phyloP scores from a whole-genome alignment of 73 alveolate species.

The Paramecium tetraurelia region DNA sequence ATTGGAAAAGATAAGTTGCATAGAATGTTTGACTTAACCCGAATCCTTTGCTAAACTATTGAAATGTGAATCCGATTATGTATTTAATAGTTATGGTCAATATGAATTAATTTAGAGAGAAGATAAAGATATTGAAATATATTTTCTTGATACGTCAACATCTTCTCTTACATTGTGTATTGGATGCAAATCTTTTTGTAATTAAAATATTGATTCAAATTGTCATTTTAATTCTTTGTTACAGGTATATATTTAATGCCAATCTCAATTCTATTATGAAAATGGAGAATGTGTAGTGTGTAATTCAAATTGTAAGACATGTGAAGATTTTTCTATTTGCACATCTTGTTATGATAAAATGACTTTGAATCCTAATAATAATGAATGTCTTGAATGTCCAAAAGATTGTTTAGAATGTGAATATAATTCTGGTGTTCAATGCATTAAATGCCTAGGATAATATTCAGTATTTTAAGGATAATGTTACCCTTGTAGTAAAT shows the following conservation, averaged over 20 bases:
- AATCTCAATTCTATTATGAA: not conserved
- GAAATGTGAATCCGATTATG: not conserved
- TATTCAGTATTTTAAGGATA: not conserved
- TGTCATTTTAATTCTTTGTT: not conserved
- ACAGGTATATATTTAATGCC: not conserved
- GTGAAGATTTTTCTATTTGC: not conserved
- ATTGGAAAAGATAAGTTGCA: not conserved
- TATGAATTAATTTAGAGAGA: not conserved
- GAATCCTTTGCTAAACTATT: not conserved
- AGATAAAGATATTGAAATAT: not conserved
- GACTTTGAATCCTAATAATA: not conserved
- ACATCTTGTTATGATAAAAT: not conserved
- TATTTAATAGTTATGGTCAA: not conserved
- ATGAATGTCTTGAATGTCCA: not conserved
- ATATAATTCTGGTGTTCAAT: not conserved
- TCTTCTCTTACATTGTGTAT: not conserved
- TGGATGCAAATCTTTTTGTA: not conserved
- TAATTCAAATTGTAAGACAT: not conserved
- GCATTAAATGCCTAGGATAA: not conserved
- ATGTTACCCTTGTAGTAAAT: not conserved
- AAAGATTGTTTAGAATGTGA: not conserved
- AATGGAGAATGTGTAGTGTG: not conserved
- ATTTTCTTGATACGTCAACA: not conserved
- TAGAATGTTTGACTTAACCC: not conserved
- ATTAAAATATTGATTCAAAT: not conserved